Conservation (phyloP, 2,329 filamentous ascomycete species). For the Whalleya microplaca region DNA sequence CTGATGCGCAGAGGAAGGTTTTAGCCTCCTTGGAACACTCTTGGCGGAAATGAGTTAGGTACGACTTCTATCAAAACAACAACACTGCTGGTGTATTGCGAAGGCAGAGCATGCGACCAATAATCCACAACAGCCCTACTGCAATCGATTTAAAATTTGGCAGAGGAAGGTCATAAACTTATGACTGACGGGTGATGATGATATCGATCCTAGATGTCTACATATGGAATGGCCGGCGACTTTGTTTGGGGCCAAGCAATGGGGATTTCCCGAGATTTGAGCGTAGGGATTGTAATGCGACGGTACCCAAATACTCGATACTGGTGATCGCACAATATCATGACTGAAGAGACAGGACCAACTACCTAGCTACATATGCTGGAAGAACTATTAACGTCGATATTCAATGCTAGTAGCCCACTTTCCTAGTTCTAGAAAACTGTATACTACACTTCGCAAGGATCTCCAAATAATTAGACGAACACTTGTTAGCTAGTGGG, state of each 20-base stretch:
- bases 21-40: constrained; percentile 12
- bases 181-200: constrained; percentile 4
- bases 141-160: background rate
- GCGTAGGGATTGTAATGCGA: constrained; percentile 8
- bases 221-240: constrained; percentile 4
- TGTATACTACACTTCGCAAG: background rate
- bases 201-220: background rate
- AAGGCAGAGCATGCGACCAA: background rate
- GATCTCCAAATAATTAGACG: background rate
- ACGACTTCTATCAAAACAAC: background rate
- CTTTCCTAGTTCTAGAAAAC: background rate
- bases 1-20: constrained; percentile 14
- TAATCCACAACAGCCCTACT: background rate
- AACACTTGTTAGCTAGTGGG: background rate
- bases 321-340: background rate
- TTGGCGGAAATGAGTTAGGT: background rate
- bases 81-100: background rate
- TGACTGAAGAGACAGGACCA: background rate
- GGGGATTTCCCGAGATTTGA: constrained; percentile 1
- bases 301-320: background rate
- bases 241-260: constrained; percentile 1
- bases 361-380: too few species aligned
- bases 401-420: background rate
- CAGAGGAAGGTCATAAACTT: constrained; percentile 3
- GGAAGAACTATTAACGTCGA: background rate